Evolutionary conservation across 2,329 filamentous ascomycete species (phyloP).

Genomic region (Ilyonectria sp.): DNA sequence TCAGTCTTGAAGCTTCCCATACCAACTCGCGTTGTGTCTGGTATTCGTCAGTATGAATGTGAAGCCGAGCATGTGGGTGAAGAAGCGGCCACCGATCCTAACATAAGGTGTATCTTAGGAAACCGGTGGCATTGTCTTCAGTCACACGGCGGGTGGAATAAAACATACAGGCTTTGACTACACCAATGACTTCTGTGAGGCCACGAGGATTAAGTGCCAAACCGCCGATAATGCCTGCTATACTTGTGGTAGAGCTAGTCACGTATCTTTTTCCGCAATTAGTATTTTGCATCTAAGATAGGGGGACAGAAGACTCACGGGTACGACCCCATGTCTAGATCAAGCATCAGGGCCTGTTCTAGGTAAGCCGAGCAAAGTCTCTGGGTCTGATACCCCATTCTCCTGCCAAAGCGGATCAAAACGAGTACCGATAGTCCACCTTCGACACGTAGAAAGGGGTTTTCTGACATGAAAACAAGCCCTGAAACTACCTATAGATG

Average conservation of each 20-base stretch:
- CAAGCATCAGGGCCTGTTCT: constrained; percentile 2
- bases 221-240: constrained; percentile 18
- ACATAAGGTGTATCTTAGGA: no score
- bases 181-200: constrained; percentile 14
- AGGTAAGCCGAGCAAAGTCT: no score
- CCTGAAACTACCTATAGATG: no score
- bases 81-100: no score
- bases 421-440: no score
- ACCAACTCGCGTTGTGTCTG: background rate
- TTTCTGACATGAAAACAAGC: no score
- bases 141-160: background rate
- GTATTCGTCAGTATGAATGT: background rate
- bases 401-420: no score
- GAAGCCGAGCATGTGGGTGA: no score
- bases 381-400: no score
- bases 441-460: no score
- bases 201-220: constrained; percentile 19
- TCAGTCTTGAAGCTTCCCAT: constrained; percentile 7
- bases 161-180: background rate
- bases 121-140: no score
- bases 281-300: background rate
- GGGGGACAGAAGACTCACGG: no score
- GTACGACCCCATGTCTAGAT: constrained; percentile 4
- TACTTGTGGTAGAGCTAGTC: constrained; percentile 16
- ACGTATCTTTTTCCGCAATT: constrained; percentile 9